These are phyloP conservation scores for Violaceomyces palustris DNA, from an alignment of 1,284 basidiomycete species.

Conservation along the genomic window DNA sequence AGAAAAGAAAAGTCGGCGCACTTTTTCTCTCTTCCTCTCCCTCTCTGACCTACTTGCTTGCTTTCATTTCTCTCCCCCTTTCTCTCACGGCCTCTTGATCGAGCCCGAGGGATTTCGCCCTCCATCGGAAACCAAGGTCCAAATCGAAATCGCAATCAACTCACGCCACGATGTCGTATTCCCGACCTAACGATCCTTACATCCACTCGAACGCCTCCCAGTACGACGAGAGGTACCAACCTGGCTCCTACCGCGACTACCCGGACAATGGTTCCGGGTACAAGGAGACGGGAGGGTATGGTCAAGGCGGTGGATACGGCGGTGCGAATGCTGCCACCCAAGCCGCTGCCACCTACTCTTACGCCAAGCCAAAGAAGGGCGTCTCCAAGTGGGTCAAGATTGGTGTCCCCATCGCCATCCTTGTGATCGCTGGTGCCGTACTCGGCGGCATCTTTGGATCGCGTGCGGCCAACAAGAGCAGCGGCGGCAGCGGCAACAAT, in stretches of 20 bases:
- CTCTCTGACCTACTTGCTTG: no score
- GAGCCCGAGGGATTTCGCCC: no score
- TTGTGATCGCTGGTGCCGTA: slow-evolving; percentile 60
- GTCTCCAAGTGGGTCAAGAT: slow-evolving; percentile 44
- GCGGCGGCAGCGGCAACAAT: slow-evolving; percentile 40
- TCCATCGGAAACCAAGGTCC: no score
- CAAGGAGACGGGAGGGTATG: slow-evolving; percentile 17
- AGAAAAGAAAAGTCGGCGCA: no score
- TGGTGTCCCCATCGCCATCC: slow-evolving; percentile 34
- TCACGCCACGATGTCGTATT: slow-evolving; percentile 40
- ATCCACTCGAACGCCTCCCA: slow-evolving; percentile 47
- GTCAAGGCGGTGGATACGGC: slow-evolving; percentile 8
- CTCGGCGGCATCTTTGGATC: slow-evolving; percentile 71
- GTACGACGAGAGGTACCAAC: slow-evolving; percentile 44
- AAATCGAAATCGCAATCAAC: no score
- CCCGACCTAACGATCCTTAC: slow-evolving; percentile 41
- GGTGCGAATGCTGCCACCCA: slow-evolving; percentile 16
- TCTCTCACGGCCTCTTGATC: no score
- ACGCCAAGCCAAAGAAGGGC: slow-evolving; percentile 40
- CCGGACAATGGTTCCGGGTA: slow-evolving; percentile 22
- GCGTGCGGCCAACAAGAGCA: slow-evolving; percentile 53
- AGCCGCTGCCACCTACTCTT: slow-evolving; percentile 40
- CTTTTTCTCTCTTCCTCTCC: no score
- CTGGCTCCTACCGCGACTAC: slow-evolving; percentile 28
- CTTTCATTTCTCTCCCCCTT: no score